phyloP scores from a whole-genome alignment of 352 stramenopile genomes.

The Discostella stelligera region DNA sequence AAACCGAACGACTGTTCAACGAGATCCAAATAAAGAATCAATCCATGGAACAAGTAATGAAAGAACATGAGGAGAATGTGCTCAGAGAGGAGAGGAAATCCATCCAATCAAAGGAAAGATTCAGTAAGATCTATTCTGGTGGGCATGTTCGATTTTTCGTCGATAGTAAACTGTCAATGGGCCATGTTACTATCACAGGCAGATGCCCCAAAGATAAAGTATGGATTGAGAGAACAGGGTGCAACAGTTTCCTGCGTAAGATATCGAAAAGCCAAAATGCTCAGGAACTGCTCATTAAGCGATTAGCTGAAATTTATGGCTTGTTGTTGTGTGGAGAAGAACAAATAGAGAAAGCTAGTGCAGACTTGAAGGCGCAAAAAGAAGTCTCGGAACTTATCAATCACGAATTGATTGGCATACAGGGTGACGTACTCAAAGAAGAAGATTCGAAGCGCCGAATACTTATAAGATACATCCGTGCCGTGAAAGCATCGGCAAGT shows the following conservation, averaged over 20 bases:
- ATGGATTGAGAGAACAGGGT: conserved; percentile 87
- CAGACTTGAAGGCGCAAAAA: conserved; percentile 60
- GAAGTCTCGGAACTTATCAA: conserved; percentile 82
- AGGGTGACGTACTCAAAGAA: conserved; percentile 69
- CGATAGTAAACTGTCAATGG: conserved; percentile 61
- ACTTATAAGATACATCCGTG: conserved; percentile 91
- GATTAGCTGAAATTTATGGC: conserved; percentile 85
- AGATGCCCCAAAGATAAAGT: conserved; percentile 87
- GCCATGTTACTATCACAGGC: conserved; percentile 88
- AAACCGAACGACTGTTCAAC: conserved; percentile 50
- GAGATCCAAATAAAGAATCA: conserved; percentile 50
- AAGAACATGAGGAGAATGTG: conserved; percentile 46
- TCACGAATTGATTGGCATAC: conserved; percentile 48
- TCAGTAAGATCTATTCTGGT: conserved; percentile 29
- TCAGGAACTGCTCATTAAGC: conserved; percentile 90
- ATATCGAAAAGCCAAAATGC: conserved; percentile 90
- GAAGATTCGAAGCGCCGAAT: conserved; percentile 95
- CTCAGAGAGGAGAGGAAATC: conserved; percentile 83
- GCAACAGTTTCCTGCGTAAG: conserved; percentile 92
- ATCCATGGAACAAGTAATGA: conserved; percentile 84
- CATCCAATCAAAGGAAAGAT: conserved; percentile 31
- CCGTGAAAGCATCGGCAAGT: conserved; percentile 86
- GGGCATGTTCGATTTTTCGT: conserved; percentile 60
- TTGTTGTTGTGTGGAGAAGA: conserved; percentile 83
- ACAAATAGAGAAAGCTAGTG: conserved; percentile 79